phyloP scores from a whole-genome alignment of 1,284 basidiomycete species.

The Neolentinus lepideus region DNA sequence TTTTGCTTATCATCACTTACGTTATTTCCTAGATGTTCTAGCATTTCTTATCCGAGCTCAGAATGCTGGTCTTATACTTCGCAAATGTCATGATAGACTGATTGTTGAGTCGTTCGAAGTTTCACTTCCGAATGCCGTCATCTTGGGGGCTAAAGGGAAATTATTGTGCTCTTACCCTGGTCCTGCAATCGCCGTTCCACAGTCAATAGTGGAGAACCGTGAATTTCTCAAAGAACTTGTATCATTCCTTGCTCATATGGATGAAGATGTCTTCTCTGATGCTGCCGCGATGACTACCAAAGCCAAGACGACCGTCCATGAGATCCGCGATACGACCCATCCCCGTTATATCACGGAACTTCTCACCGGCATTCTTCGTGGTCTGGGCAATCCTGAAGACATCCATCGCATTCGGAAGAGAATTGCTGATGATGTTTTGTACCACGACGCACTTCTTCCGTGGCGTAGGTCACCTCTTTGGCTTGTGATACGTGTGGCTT shows the following conservation, averaged over 20 bases:
- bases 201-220: neutral
- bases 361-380: slow-evolving; percentile 32
- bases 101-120: slow-evolving; percentile 4
- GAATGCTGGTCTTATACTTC: slow-evolving; percentile 2
- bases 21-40: neutral
- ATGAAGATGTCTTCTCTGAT: neutral
- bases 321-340: slow-evolving; percentile 24
- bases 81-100: neutral
- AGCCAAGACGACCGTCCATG: slow-evolving; percentile 16
- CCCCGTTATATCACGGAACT: slow-evolving; percentile 36
- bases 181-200: neutral
- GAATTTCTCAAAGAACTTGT: neutral
- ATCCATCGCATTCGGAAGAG: slow-evolving; percentile 29
- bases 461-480: slow-evolving; percentile 41
- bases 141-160: slow-evolving; percentile 1
- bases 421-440: slow-evolving; percentile 39
- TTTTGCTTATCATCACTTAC: neutral
- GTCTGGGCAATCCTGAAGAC: slow-evolving; percentile 17
- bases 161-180: slow-evolving; percentile 3
- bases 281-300: slow-evolving; percentile 11
- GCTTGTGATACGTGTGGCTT: slow-evolving; percentile 36
- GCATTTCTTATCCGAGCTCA: slow-evolving; percentile 3
- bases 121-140: neutral
- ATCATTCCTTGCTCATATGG: neutral
- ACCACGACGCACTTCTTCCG: slow-evolving; percentile 26